Conservation (phyloP, 768 basidiomycete genomes). For the Rickenella mellea region DNA sequence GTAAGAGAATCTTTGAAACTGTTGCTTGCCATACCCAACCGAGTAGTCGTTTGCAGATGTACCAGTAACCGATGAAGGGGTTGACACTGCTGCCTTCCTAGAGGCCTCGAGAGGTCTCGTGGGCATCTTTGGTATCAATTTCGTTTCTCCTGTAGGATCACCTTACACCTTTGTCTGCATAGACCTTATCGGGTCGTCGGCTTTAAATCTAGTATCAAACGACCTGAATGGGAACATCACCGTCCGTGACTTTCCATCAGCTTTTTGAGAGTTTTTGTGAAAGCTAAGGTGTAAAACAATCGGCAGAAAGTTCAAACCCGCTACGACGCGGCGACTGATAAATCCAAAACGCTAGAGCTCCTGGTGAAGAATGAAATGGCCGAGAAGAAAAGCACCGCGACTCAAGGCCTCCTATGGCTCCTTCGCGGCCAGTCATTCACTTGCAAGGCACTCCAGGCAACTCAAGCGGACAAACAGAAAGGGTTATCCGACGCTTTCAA, state of each 20-base stretch:
- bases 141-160: constrained; percentile 1
- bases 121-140: constrained; percentile 72
- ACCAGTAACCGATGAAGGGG: constrained; percentile 71
- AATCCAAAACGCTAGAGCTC: constrained; percentile 72
- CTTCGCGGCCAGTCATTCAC: constrained; percentile 89
- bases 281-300: neutral
- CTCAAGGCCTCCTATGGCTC: constrained; percentile 91
- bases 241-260: constrained; percentile 34
- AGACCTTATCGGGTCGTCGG: constrained; percentile 82
- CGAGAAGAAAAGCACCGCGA: constrained; percentile 83
- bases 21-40: constrained; percentile 1
- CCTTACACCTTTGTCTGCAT: neutral
- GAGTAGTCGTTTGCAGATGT: constrained; percentile 89
- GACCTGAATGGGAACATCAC: constrained; percentile 90
- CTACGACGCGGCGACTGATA: constrained; percentile 53
- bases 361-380: constrained; percentile 77
- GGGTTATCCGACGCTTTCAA: constrained; percentile 72
- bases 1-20: constrained; percentile 22
- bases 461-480: constrained; percentile 54
- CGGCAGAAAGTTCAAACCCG: constrained; percentile 82
- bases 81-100: constrained; percentile 82
- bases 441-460: constrained; percentile 62
- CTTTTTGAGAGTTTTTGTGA: too few species aligned
- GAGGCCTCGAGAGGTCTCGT: constrained; percentile 85
- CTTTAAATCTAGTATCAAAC: constrained; percentile 73